phyloP scores from a whole-genome alignment of 1,284 basidiomycete genomes.

The Cryptococcus sp. region DNA sequence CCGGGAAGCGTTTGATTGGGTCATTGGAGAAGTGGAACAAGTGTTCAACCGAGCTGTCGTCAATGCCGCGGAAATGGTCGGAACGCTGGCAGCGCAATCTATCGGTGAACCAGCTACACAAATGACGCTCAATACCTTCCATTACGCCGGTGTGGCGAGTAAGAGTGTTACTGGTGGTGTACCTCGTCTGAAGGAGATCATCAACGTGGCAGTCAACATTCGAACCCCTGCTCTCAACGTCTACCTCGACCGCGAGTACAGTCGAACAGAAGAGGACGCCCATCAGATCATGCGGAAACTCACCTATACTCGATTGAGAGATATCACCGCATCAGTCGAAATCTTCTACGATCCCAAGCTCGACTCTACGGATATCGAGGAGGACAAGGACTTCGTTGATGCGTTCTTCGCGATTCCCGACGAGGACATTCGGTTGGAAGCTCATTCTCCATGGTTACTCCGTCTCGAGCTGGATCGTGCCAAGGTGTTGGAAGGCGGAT shows the following conservation, averaged over 20 bases:
- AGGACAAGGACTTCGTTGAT: slow-evolving; percentile 94
- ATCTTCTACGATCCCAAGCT: slow-evolving; percentile 99
- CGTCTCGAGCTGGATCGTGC: slow-evolving; percentile 95
- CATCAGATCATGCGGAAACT: slow-evolving; percentile 57
- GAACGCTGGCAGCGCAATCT: slow-evolving; percentile 94
- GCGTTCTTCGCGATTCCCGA: slow-evolving; percentile 99
- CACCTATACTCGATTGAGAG: slow-evolving; percentile 90
- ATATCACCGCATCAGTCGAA: slow-evolving; percentile 92
- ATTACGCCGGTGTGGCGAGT: slow-evolving; percentile 96
- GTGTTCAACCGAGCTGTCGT: slow-evolving; percentile 90
- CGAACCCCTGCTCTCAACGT: slow-evolving; percentile 95
- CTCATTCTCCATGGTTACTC: slow-evolving; percentile 95
- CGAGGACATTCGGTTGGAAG: slow-evolving; percentile 87
- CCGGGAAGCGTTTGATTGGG: slow-evolving; percentile 94
- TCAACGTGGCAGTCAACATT: slow-evolving; percentile 98
- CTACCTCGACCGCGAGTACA: slow-evolving; percentile 75
- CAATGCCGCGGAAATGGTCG: slow-evolving; percentile 98
- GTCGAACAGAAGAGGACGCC: slow-evolving; percentile 68
- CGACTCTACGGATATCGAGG: slow-evolving; percentile 89
- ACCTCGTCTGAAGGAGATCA: slow-evolving; percentile 96
- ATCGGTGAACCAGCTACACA: slow-evolving; percentile 99
- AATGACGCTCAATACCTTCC: slow-evolving; percentile 97
- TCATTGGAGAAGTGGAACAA: slow-evolving; percentile 91
- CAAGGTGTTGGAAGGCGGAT: slow-evolving; percentile 96
- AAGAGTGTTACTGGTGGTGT: slow-evolving; percentile 99